Conservation (phyloP, 208 protist genomes). For the Spongospora subterranea region DNA sequence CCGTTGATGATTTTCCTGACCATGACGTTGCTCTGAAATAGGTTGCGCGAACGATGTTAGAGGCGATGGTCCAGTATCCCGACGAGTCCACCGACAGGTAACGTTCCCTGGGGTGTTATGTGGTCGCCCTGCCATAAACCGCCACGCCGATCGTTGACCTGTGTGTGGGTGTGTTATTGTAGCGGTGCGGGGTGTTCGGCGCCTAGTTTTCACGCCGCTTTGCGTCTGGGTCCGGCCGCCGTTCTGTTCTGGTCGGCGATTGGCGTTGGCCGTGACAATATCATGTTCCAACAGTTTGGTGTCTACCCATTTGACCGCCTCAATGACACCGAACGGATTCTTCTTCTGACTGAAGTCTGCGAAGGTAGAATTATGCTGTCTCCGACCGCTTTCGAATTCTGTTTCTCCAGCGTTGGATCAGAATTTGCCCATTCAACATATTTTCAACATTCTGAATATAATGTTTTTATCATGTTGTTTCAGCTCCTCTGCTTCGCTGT, state of each 20-base stretch:
- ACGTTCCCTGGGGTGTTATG: too few species aligned
- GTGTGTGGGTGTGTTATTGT: background rate
- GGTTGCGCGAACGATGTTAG: background rate
- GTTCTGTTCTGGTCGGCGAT: constrained; percentile 47
- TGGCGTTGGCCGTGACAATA: constrained; percentile 53
- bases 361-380: background rate
- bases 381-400: background rate
- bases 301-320: constrained; percentile 66
- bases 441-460: background rate
- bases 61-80: background rate
- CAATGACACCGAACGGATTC: constrained; percentile 64
- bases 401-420: background rate
- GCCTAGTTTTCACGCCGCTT: background rate
- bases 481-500: background rate
- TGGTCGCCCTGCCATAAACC: too few species aligned
- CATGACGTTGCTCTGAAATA: background rate
- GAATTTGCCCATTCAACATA: background rate
- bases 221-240: background rate
- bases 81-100: background rate
- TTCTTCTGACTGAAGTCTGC: constrained; percentile 61
- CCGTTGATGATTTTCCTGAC: too few species aligned
- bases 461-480: background rate
- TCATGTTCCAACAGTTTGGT: constrained; percentile 48
- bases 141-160: too few species aligned
- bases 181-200: background rate